Percentiles rank a stretch among this genome's conserved stretches.
Conservation (phyloP, 495 filamentous ascomycete genomes). For the Podospora pseudopauciseta region DNA sequence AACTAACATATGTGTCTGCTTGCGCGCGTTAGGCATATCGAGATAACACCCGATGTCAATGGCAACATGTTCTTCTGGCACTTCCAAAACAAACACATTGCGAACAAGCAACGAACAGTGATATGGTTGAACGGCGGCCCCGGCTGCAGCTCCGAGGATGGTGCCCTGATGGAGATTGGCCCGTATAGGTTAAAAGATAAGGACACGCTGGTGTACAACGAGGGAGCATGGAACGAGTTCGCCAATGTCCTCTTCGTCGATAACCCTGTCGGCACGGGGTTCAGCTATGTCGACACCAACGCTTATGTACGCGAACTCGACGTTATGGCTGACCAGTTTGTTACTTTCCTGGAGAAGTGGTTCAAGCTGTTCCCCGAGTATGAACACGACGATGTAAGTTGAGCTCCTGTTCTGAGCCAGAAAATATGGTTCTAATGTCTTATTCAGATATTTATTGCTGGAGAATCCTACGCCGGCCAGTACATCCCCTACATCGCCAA, state of each 20-base stretch:
- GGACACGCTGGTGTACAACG: slow-evolving; percentile 73
- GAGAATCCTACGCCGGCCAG: slow-evolving; percentile 95
- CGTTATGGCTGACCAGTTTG: slow-evolving; percentile 84
- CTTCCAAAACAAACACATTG: slow-evolving; percentile 91
- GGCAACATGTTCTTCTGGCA: slow-evolving; percentile 99
- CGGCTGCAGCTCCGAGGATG: slow-evolving; percentile 95
- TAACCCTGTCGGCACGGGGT: slow-evolving; percentile 93
- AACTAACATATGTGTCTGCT: slow-evolving; percentile 16
- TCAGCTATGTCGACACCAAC: slow-evolving; percentile 88
- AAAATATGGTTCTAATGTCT: slow-evolving; percentile 17
- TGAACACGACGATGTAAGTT: slow-evolving; percentile 83
- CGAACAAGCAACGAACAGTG: slow-evolving; percentile 84
- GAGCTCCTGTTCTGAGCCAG: not conserved
- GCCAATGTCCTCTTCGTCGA: slow-evolving; percentile 95
- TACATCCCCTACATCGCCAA: slow-evolving; percentile 95
- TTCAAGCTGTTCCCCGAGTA: slow-evolving; percentile 89
- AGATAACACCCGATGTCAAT: slow-evolving; percentile 75
- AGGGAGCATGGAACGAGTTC: slow-evolving; percentile 95
- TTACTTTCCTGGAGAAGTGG: slow-evolving; percentile 86
- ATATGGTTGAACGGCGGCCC: slow-evolving; percentile 98
- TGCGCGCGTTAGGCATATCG: slow-evolving; percentile 71
- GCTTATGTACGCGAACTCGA: slow-evolving; percentile 79
- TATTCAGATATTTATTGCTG: slow-evolving; percentile 79
- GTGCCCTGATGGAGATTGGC: slow-evolving; percentile 95
- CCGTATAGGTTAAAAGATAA: slow-evolving; percentile 81